phyloP scores from a whole-genome alignment of 2,329 filamentous ascomycete species.

The Colletotrichum sp. region DNA sequence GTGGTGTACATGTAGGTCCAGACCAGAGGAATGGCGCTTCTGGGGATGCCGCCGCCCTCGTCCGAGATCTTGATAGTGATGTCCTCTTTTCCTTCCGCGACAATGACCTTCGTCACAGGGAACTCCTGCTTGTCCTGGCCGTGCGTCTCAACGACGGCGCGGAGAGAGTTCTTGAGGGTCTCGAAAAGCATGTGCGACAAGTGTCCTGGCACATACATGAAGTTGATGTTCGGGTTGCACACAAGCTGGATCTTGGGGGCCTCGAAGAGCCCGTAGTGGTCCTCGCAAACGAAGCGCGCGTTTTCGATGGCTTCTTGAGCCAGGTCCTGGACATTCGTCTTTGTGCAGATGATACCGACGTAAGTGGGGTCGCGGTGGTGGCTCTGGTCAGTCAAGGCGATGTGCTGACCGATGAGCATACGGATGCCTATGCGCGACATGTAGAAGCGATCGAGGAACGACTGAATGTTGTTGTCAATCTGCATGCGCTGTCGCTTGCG shows the following conservation, averaged over 20 bases:
- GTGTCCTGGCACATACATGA: slow-evolving; percentile 99
- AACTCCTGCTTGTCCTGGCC: slow-evolving; percentile 96
- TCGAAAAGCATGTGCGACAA: slow-evolving; percentile 99
- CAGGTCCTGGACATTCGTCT: slow-evolving; percentile 93
- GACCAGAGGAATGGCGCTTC: slow-evolving; percentile 93
- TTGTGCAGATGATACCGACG: slow-evolving; percentile 98
- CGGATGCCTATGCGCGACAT: slow-evolving; percentile 99
- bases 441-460: slow-evolving; percentile 98
- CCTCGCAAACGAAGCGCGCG: slow-evolving; percentile 97
- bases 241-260: slow-evolving; percentile 96
- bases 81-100: slow-evolving; percentile 96
- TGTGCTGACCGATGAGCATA: slow-evolving; percentile 99
- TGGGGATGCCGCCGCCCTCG: slow-evolving; percentile 93
- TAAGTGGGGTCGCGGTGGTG: slow-evolving; percentile 90
- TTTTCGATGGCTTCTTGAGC: slow-evolving; percentile 98
- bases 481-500: slow-evolving; percentile 95
- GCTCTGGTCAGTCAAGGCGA: slow-evolving; percentile 92
- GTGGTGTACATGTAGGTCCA: slow-evolving; percentile 99
- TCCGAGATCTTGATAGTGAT: slow-evolving; percentile 99
- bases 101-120: slow-evolving; percentile 95
- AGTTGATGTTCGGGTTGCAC: slow-evolving; percentile 91
- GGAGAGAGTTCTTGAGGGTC: slow-evolving; percentile 96
- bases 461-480: slow-evolving; percentile 96
- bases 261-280: slow-evolving; percentile 97
- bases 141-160: slow-evolving; percentile 94